Evolutionary conservation across 129 eudicot genomes (phyloP), one percentile per base, ranked within the genome.

Genomic region (Smallanthus sonchifolius): DNA sequence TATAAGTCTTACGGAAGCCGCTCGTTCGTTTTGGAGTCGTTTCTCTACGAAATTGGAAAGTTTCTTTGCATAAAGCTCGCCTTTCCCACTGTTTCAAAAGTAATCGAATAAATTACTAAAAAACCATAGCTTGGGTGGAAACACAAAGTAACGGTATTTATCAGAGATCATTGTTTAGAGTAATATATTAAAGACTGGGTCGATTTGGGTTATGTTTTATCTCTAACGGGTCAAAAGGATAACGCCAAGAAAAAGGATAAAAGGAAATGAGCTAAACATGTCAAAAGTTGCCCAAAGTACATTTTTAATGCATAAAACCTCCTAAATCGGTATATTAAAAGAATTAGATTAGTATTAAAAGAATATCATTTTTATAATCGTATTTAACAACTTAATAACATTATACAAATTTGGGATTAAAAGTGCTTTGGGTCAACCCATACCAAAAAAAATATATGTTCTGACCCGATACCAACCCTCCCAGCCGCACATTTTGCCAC

Each of bases 41-140:
- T 88, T 95, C 69, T 95, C 97, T 70, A 91, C 92, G 82, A 95
- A 95, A 77, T 88, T 95, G 55, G 97, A 86, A 79, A 95, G 97
- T 79, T 95, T 95, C 89, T 88, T 95, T 45, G 96, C 84, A 74
- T 91, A 95, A 63, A 95, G 79, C 83, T 91, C 99, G n/a, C 99
- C 99, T 78, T 87, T 64, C 72, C 81, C 97, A 87, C 99, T 95
- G 88, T n/a, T 67, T 24, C 14, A 15, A 63, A 80, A 79, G 24
- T 69, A 76, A 24, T 32, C 52, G 7, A 61, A 43, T n/a, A 62
- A 32, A 30, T 78, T 8, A 77, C 28, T 30, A 34, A 74, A 73
- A 55, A 75, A 16, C 13, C 36, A 19, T 30, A 45, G 57, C 52
- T 6, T 9, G 35, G 54, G 57, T 67, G 14, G 11, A 74, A 36